These are phyloP conservation scores for Arabidopsis hybrid DNA, from an alignment of 441 rosid species.

Conservation along the genomic window DNA sequence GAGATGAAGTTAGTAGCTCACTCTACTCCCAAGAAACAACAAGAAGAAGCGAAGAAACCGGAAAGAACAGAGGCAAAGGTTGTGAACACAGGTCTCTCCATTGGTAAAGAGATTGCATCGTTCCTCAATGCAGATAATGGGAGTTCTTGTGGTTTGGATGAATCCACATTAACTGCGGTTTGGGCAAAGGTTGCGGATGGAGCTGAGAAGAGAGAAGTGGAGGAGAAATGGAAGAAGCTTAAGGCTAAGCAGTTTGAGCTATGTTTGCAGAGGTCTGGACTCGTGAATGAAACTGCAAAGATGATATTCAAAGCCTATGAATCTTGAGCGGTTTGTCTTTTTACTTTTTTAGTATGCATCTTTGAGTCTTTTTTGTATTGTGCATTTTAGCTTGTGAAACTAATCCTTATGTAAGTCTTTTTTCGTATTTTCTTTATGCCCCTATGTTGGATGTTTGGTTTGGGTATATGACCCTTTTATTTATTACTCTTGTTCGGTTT, in stretches of 20 bases:
- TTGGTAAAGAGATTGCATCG: conserved; percentile 18
- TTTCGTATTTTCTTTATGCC: conserved; percentile 5
- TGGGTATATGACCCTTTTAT: conserved; percentile 12
- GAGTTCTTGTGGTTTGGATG: conserved; percentile 29
- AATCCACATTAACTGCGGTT: background rate
- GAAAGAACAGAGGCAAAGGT: background rate
- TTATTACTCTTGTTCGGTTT: background rate
- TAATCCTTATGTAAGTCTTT: background rate
- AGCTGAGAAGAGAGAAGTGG: conserved; percentile 35
- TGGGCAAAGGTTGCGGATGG: conserved; percentile 38
- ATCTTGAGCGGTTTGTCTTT: conserved; percentile 21
- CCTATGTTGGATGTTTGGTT: conserved; percentile 37
- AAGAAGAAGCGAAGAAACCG: background rate
- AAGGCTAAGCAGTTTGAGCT: conserved; percentile 31
- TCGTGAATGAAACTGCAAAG: conserved; percentile 25
- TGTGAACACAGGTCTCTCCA: background rate
- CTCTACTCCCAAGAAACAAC: background rate
- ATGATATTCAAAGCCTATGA: conserved; percentile 29
- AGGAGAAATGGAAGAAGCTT: conserved; percentile 35
- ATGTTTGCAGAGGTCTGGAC: conserved; percentile 30
- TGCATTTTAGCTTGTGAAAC: conserved; percentile 31
- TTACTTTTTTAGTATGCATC: conserved; percentile 1
- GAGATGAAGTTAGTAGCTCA: background rate
- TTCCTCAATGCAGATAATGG: conserved; percentile 23
- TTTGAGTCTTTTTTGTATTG: background rate